Conservation (phyloP, 306 rosid genomes). For the Comarum palustre region DNA sequence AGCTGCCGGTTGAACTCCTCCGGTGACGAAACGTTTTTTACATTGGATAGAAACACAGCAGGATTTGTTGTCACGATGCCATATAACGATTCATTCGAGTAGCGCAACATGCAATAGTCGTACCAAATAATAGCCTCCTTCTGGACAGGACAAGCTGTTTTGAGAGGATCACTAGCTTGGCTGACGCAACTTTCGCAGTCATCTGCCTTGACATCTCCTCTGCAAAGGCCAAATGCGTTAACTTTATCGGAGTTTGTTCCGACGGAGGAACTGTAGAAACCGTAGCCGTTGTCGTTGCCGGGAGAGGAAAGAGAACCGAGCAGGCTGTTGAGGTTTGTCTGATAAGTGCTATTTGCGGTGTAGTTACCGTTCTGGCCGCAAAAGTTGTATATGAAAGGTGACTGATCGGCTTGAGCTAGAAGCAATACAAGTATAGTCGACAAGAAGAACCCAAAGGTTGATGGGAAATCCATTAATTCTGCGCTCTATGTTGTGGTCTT, state of each 20-base stretch:
- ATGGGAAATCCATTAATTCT: not conserved
- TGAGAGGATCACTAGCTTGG: not conserved
- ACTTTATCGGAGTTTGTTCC: not conserved
- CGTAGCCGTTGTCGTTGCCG: not conserved
- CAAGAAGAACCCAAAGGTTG: not conserved
- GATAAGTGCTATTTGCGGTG: not conserved
- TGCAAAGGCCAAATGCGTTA: not conserved
- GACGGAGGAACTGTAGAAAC: not conserved
- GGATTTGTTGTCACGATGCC: not conserved
- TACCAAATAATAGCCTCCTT: constrained; percentile 21
- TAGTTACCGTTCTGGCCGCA: not conserved
- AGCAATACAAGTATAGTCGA: not conserved
- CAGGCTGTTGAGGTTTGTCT: not conserved
- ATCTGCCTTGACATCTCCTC: not conserved
- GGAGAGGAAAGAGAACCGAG: not conserved
- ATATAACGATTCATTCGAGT: constrained; percentile 18
- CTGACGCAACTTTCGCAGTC: not conserved
- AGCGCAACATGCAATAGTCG: constrained; percentile 23
- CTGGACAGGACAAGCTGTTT: constrained; percentile 13
- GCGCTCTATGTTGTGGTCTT: not conserved
- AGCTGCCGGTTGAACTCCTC: not conserved
- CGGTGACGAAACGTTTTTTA: not conserved
- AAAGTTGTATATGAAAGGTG: not conserved
- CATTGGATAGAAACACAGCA: not conserved
- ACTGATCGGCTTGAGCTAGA: not conserved